Conservation (phyloP, 306 rosid species). For the Dryas drummondii region DNA sequence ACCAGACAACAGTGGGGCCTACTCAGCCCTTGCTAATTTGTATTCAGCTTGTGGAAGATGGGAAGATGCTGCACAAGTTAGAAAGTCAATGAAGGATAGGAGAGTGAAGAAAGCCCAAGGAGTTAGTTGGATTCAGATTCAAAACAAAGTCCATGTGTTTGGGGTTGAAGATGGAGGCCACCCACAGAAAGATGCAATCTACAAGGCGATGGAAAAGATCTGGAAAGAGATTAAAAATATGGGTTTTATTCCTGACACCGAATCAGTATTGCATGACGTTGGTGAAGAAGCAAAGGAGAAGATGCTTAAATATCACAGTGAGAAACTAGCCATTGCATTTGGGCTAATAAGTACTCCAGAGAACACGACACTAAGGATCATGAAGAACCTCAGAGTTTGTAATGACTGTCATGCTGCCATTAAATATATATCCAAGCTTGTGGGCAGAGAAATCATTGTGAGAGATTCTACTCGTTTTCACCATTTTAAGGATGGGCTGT, state of each 20-base stretch:
- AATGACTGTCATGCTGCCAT: conserved; percentile 84
- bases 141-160: conserved; percentile 67
- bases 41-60: conserved; percentile 79
- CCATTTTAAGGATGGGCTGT: conserved; percentile 76
- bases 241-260: conserved; percentile 62
- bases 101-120: conserved; percentile 85
- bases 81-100: conserved; percentile 80
- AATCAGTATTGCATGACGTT: conserved; percentile 68
- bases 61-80: conserved; percentile 79
- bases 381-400: conserved; percentile 89
- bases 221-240: conserved; percentile 81
- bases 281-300: conserved; percentile 75
- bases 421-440: conserved; percentile 82
- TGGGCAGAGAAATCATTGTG: conserved; percentile 70
- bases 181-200: conserved; percentile 71
- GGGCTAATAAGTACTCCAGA: conserved; percentile 71
- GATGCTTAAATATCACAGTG: conserved; percentile 72
- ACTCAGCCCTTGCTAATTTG: conserved; percentile 75
- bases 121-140: conserved; percentile 78
- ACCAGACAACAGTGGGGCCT: conserved; percentile 82
- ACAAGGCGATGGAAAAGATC: conserved; percentile 54
- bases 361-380: conserved; percentile 57
- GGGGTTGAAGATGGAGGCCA: conserved; percentile 77
- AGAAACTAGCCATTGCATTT: conserved; percentile 80
- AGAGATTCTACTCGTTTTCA: conserved; percentile 82